Base-by-base conservation (phyloP, 1,139 yeast genomes). In the Hemisphaericaspora lyxosophila region DNA sequence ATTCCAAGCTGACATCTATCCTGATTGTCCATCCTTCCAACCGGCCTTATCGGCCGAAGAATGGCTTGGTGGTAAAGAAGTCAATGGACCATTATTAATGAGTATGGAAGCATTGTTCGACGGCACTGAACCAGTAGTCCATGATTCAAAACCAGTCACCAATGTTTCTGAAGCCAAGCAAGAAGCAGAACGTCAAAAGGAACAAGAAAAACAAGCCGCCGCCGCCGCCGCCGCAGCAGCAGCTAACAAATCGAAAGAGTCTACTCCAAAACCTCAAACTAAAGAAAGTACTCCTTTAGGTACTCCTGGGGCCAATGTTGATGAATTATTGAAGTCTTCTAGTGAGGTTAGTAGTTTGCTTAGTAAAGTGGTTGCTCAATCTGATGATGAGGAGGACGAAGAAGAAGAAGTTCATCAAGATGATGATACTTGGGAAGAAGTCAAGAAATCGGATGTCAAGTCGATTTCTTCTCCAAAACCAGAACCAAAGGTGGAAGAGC, bases 1-100 rank as follows among this genome's bases (percentile, higher is more conserved):
- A 50, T 92, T 92, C 71, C 97, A 92, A 61, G 83, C 75, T 32
- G 97, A 90, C 54, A 88, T 92, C 39, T 92, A 83, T 57, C 97
- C 97, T 3, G 95, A 85, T 59, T 87, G 94, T 26, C 94, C 94
- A 25, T 82, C 96, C 3, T 74, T 69, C 31, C 73, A 78, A 50
- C 83, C 97, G 1, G 95, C 97, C 0, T 62, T 88, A 46, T 59
- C 81, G 18, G 90, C 95, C 1, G 76, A 69, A 2, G 96, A 89
- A 49, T 92, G 89, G 85, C 73, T 82, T 42, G 63, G 60, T 20
- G 97, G 97, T 25, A 82, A 88, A 59, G 73, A 75, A 23, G 82
- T 83, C 23, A 80, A 80, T 43, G 94, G 92, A 5, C 97, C 98
- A n/a, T 67, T 86, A 40, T 68, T 89, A 46, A 69, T 87, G 54